Evolutionary conservation across 495 filamentous ascomycete genomes (phyloP).

Genomic region (Daldinia loculata): DNA sequence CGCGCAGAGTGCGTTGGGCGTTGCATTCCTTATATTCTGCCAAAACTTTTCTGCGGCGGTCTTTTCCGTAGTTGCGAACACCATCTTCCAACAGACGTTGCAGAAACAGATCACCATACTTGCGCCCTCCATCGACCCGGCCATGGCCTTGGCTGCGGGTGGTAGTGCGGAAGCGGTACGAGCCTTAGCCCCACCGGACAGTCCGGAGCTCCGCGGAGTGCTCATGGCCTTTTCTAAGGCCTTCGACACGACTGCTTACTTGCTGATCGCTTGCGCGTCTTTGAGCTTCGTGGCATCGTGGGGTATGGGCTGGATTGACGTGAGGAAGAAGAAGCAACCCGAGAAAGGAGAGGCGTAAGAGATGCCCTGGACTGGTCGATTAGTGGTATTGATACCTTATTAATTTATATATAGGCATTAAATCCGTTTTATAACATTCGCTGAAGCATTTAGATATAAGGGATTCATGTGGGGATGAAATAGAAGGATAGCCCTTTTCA

Average conservation of each 20-base stretch:
- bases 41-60: slow-evolving; percentile 63
- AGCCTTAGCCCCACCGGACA: slow-evolving; percentile 51
- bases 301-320: slow-evolving; percentile 64
- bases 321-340: slow-evolving; percentile 55
- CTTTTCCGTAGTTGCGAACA: slow-evolving; percentile 59
- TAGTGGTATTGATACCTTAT: background rate
- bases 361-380: background rate
- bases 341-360: slow-evolving; percentile 26
- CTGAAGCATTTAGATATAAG: background rate
- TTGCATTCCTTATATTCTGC: slow-evolving; percentile 62
- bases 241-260: slow-evolving; percentile 54
- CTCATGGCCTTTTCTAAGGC: slow-evolving; percentile 55
- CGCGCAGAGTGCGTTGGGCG: slow-evolving; percentile 57
- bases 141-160: slow-evolving; percentile 47
- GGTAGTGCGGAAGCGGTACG: slow-evolving; percentile 52
- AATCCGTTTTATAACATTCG: background rate
- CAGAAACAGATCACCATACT: slow-evolving; percentile 44
- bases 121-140: slow-evolving; percentile 53
- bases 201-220: slow-evolving; percentile 48
- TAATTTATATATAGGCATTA: background rate
- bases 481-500: background rate
- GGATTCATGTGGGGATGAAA: background rate
- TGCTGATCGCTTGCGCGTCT: slow-evolving; percentile 46
- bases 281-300: slow-evolving; percentile 49
- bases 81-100: slow-evolving; percentile 61